Base-by-base conservation (phyloP, 345 rosid species). In the Melaleuca quinquenervia region DNA sequence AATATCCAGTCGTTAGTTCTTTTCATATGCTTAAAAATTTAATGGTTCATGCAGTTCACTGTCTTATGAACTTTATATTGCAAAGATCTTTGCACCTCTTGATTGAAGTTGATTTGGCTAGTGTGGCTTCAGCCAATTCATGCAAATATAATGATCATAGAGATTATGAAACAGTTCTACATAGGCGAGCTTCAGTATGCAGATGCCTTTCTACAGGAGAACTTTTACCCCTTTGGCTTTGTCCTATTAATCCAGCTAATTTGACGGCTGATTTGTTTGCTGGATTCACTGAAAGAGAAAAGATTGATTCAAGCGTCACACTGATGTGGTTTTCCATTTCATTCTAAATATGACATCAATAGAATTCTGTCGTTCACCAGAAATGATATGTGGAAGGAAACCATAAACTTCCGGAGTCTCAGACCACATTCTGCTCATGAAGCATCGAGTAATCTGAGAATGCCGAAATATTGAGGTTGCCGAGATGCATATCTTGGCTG, bases 1-100 rank as follows among this genome's bases (percentile, higher is more conserved):
- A 22, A 90, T 93, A n/a, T 92, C 93, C 83, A 86, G 53, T 84
- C 8, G 56, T 56, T 60, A 82, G 20, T 64, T 29, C 76, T 64
- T 29, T 64, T 64, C 44, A 29, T 0, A 64, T 64, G 76, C 76
- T 64, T 64, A 64, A 11, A 64, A 29, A 64, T 18, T 29, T 29
- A 29, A 64, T 22, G 21, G 76, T 64, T 64, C 15, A 64, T 64
- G 76, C 76, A 64, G 76, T 64, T 64, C 76, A 29, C 44, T 14
- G 75, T 29, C 75, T 29, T 64, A 64, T 29, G 76, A 64, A 29
- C 76, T 29, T 64, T 64, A 29, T 29, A 22, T 64, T 64, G 76
- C 76, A 64, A 16, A 29, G 1, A 64, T 64, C 76, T 9, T 27
- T 60, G 36, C 76, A 27, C 20, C 74, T 27, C 27, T 27, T 29